Evolutionary conservation across 495 filamentous ascomycete genomes (phyloP).

Genomic region (Aspergillus diversus): DNA sequence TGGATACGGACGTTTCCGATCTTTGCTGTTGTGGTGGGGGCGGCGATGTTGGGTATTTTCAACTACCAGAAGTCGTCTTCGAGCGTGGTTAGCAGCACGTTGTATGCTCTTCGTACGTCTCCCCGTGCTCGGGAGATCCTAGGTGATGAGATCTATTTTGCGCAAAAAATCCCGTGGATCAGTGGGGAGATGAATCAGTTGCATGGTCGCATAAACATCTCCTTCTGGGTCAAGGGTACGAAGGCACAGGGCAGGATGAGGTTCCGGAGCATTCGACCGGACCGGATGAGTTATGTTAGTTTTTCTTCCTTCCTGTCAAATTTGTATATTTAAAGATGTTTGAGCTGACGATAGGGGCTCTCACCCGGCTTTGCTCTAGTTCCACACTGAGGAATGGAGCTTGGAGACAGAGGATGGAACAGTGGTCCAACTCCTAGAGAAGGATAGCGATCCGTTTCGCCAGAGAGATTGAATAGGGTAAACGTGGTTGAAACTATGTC

Average conservation of each 20-base stretch:
- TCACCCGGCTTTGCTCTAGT: conserved; percentile 39
- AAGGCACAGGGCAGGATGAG: conserved; percentile 71
- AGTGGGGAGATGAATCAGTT: conserved; percentile 91
- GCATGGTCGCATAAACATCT: conserved; percentile 86
- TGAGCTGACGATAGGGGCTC: no score
- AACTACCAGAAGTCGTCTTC: conserved; percentile 95
- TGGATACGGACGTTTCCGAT: conserved; percentile 61
- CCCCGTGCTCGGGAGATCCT: conserved; percentile 71
- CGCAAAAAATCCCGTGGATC: conserved; percentile 88
- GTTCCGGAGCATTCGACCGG: conserved; percentile 75
- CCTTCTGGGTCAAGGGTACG: conserved; percentile 85
- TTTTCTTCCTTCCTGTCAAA: neutral
- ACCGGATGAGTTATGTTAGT: conserved; percentile 72
- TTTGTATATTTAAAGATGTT: neutral
- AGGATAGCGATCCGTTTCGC: conserved; percentile 61
- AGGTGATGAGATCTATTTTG: conserved; percentile 93
- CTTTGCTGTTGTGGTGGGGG: conserved; percentile 61
- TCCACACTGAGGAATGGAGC: conserved; percentile 79
- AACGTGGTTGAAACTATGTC: neutral
- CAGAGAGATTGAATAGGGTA: conserved; percentile 29
- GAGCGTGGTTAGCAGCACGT: conserved; percentile 78
- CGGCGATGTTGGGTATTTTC: conserved; percentile 82
- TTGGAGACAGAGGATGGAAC: conserved; percentile 67
- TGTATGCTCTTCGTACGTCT: conserved; percentile 89
- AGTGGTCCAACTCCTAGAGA: conserved; percentile 69